Evolutionary conservation across 164 flowering plant species (phyloP), one percentile per base, ranked within the genome.

Genomic region (Platanus orientalis): DNA sequence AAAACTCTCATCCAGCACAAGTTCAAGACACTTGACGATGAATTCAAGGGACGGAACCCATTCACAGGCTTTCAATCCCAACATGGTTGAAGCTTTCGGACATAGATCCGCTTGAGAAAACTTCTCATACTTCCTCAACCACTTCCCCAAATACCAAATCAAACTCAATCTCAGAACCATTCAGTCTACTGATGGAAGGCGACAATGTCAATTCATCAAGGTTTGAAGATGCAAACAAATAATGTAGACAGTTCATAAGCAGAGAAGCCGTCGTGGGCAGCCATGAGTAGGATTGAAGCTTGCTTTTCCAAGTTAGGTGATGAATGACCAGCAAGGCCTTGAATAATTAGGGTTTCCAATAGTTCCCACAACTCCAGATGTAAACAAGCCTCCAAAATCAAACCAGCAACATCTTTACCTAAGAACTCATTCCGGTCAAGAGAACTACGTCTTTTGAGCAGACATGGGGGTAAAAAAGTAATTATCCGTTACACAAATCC

Each of bases 41-140:
- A 71, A 66, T 49, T 80, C 90, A 54, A 91, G 78, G 2, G 70
- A 74, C 7, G 97, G 99, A 26, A 94, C 84, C 89, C 83, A 89
- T 25, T 81, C 79, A 71, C 91, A 86, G 44, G 73, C 79, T 52
- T 71, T 77, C 73, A 85, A 74, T 20, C 83, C 84, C 63, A 81
- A 57, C 34, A 24, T 20, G 4, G 71, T 65, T 2, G 74, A 70
- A 2, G 83, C 87, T 50, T 71, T 64, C 0, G 81, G 76, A 67
- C 90, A 87, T 0, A 87, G 81, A 32, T 30, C 71, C 2, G 80
- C 95, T 63, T 83, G 81, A 39, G 97, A 96, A 72, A 94, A 89
- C 76, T 74, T 91, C 69, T 86, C 84, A 60, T 83, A 94, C 70
- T 94, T 89, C 64, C 67, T 85, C 78, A 91, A 53, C 99, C 97